Base-by-base conservation (phyloP, 306 rosid genomes). In the Arachis hypogaea region DNA sequence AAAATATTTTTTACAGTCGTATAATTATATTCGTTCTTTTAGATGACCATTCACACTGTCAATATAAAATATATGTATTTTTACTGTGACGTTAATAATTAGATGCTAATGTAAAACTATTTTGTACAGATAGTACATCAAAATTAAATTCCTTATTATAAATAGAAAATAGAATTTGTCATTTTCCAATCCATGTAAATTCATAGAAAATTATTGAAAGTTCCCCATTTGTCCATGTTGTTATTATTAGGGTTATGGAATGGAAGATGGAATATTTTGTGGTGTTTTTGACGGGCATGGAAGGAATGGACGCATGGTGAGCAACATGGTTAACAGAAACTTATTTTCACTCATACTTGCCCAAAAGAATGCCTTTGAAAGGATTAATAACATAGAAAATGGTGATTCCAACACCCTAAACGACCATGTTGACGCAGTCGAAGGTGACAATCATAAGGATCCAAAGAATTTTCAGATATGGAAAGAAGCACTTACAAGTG, bases 201-300 rank as follows among this genome's bases (percentile, higher is more conserved):
- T 70, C 5, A 44, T 68, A 2, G 28, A 68, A 40, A 68, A 59
- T 49, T 59, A 49, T 44, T 80, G 72, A 63, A 74, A 63, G 41
- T 4, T 8, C 4, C 2, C 9, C 3, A 1, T 3, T 16, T 28
- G 7, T 64, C 36, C 7, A 11, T 52, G 14, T 12, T 52, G 14
- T 12, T 38, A 40, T 18, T 8, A 29, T 7, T 30, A 92, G 97
- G 93, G 79, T 49, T 88, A 76, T 75, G 92, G 88, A 60, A 71
- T 0, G 12, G 77, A 75, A 76, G 85, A 66, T 68, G 85, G 80
- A 54, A 69, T 77, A 50, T 81, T 83, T 60, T 77, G 88, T 68
- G 96, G 96, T 8, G 96, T 90, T 12, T 88, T 88, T 80, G 96
- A 92, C 76, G 98, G 98, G 38, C 98, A 89, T 85, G 98, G 98